phyloP scores from a whole-genome alignment of 2,329 filamentous ascomycete genomes.

The Penicillium sclerotigenum region DNA sequence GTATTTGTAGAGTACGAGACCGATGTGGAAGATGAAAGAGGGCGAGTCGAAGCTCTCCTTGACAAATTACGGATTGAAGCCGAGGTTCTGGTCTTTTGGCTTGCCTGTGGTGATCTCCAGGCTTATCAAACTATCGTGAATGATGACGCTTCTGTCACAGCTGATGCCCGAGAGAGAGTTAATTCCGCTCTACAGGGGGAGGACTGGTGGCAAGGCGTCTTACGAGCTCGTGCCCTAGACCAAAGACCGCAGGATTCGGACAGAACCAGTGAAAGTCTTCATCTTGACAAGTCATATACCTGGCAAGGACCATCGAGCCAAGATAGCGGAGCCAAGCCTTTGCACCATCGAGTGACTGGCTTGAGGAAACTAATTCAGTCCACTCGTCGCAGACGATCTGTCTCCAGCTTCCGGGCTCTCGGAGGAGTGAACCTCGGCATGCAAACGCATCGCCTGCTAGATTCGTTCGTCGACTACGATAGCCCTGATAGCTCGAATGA shows the following conservation, averaged over 20 bases:
- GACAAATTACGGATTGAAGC: slow-evolving; percentile 81
- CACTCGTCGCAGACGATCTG: slow-evolving; percentile 52
- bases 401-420: slow-evolving; percentile 49
- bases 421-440: slow-evolving; percentile 67
- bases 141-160: slow-evolving; percentile 54
- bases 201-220: slow-evolving; percentile 71
- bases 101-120: slow-evolving; percentile 68
- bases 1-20: slow-evolving; percentile 88
- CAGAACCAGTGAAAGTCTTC: slow-evolving; percentile 16
- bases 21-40: slow-evolving; percentile 75
- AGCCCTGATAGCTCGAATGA: slow-evolving; percentile 49
- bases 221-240: slow-evolving; percentile 16
- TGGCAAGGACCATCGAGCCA: slow-evolving; percentile 56
- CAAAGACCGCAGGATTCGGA: slow-evolving; percentile 14
- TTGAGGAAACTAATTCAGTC: slow-evolving; percentile 61
- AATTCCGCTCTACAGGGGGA: slow-evolving; percentile 66
- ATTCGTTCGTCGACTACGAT: slow-evolving; percentile 56
- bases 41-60: slow-evolving; percentile 68
- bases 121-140: slow-evolving; percentile 79
- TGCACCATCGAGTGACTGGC: slow-evolving; percentile 53
- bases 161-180: slow-evolving; percentile 59
- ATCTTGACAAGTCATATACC: slow-evolving; percentile 43
- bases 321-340: slow-evolving; percentile 46
- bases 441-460: slow-evolving; percentile 68
- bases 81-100: slow-evolving; percentile 74